Base-by-base conservation (phyloP, 2,329 filamentous ascomycete genomes). In the Monosporascus sp. region DNA sequence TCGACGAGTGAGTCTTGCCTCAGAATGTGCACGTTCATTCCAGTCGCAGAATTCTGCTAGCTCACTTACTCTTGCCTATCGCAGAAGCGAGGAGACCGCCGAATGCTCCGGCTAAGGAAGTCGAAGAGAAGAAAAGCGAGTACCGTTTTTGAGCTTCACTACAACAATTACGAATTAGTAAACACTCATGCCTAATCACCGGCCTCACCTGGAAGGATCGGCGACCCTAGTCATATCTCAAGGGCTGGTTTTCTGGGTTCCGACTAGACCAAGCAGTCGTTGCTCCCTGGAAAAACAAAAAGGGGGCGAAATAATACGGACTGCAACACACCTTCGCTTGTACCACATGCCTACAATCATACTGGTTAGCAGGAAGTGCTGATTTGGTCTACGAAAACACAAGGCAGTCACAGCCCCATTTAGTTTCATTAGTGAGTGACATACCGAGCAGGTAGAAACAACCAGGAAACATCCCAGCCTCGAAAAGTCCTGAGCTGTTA, bases 81-180 rank as follows among this genome's bases (percentile, higher is more conserved):
- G 87, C 92, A 1, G 85, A 87, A 1, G 92, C 92, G 5, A 97
- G 78, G 1, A 97, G 79, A 2, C 91, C 91, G 44, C 90, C 91
- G 63, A 96, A 97, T 0, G 91, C 89, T 35, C 89, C 89, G 1
- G 89, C 89, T 3, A 93, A 75, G 0, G 86, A 88, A 1, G 89
- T 92, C 28, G 81, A 89, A 64, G 82, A 86, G 77, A 97, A 97
- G 78, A 97, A 97, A 76, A 97, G 92, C 17, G 86, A 89, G 73
- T 92, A 97, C 31, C 94, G 85, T 65, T 91, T 90, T 72, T 97
- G 93, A 2, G 92, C 91, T 72, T 97, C 94, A 45, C 78, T 46
- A 28, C 43, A 46, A 14, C 7, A 18, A 28, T 2, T 24, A 17
- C 24, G 24, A 26, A 28, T 46, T 28, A 46, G 43, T 26, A 46